A percentile compares a stretch with the other conserved stretches of the same genome.
phyloP scores from a whole-genome alignment of 495 filamentous ascomycete species.

The Trichoderma reesei region DNA sequence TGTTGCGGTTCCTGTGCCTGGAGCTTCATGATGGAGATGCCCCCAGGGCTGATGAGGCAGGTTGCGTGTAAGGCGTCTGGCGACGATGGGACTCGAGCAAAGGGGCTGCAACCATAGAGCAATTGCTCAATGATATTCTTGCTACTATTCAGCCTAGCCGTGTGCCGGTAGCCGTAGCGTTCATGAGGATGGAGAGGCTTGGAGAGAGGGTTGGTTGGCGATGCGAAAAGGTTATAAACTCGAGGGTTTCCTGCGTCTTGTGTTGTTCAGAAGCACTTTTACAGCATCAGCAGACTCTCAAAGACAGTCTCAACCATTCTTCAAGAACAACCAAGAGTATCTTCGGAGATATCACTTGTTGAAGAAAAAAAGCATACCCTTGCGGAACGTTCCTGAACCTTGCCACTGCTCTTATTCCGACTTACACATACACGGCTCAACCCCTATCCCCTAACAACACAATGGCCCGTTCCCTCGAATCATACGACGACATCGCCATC shows the following conservation, averaged over 20 bases:
- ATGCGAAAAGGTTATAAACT: background rate
- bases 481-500: conserved; percentile 21
- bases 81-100: background rate
- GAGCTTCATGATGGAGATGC: too few relatives aligned
- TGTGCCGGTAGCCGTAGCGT: background rate
- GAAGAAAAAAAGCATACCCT: too few relatives aligned
- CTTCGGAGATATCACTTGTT: too few relatives aligned
- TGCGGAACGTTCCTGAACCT: background rate
- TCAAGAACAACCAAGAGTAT: too few relatives aligned
- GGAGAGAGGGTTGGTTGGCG: background rate
- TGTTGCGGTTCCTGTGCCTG: too few relatives aligned
- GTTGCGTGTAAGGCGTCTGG: too few relatives aligned
- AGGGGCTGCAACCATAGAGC: background rate
- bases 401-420: background rate
- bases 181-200: background rate
- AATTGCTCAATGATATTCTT: background rate
- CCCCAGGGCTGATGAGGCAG: too few relatives aligned
- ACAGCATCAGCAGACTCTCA: background rate
- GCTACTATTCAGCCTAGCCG: background rate
- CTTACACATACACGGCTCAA: background rate
- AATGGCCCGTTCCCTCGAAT: background rate
- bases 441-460: background rate
- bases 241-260: too few relatives aligned
- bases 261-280: background rate
- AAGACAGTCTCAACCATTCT: too few relatives aligned